Conservation (phyloP, 2,329 filamentous ascomycete species). For the Mycocentrospora acerina region DNA sequence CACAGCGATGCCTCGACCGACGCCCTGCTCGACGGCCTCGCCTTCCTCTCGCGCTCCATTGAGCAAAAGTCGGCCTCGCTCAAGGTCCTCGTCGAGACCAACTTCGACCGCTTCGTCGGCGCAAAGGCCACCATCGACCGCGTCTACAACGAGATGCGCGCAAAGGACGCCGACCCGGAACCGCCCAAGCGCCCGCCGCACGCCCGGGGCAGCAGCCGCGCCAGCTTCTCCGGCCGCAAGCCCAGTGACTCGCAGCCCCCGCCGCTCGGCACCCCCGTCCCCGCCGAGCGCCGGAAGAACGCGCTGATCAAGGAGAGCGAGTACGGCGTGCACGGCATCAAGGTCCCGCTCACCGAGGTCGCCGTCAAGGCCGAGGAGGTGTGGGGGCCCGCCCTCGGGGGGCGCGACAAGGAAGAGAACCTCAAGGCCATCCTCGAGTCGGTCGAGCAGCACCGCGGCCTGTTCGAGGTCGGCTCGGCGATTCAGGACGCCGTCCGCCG, state of each 20-base stretch:
- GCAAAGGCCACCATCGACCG: slow-evolving; percentile 98
- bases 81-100: slow-evolving; percentile 94
- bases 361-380: slow-evolving; percentile 95
- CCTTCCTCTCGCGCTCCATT: slow-evolving; percentile 85
- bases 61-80: slow-evolving; percentile 97
- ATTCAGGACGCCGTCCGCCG: slow-evolving; percentile 85
- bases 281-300: slow-evolving; percentile 73
- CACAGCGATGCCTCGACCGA: slow-evolving; percentile 85
- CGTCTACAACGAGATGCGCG: slow-evolving; percentile 94
- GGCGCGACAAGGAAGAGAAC: slow-evolving; percentile 85
- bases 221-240: slow-evolving; percentile 56
- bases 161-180: slow-evolving; percentile 61
- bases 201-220: slow-evolving; percentile 68
- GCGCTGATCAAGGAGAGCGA: slow-evolving; percentile 83
- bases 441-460: slow-evolving; percentile 75
- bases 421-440: slow-evolving; percentile 75
- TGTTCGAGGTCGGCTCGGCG: slow-evolving; percentile 76
- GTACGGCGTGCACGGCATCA: slow-evolving; percentile 60
- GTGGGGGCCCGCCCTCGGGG: slow-evolving; percentile 91
- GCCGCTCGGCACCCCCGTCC: slow-evolving; percentile 18
- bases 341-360: slow-evolving; percentile 82
- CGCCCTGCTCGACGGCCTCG: slow-evolving; percentile 75
- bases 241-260: slow-evolving; percentile 34
- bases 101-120: slow-evolving; percentile 96
- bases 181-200: slow-evolving; percentile 50